phyloP scores from a whole-genome alignment of 2,329 filamentous ascomycete genomes.

The Gaeumannomyces tritici region DNA sequence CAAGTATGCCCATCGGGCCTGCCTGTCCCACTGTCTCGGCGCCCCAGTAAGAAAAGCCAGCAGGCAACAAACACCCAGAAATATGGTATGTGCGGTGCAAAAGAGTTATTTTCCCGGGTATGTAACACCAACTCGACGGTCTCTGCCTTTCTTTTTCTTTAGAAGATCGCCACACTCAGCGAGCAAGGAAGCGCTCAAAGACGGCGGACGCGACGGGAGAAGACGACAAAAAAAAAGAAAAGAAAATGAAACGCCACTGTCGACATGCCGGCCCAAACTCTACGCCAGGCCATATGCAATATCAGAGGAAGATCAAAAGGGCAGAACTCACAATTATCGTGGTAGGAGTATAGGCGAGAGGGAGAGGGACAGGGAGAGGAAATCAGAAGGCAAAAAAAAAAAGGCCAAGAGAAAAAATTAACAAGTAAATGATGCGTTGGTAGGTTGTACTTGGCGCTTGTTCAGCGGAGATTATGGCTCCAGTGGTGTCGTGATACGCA shows the following conservation, averaged over 20 bases:
- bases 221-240: not conserved
- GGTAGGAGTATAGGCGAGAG: not conserved
- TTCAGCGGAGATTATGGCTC: not conserved
- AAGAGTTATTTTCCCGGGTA: not conserved
- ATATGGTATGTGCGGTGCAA: not conserved
- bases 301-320: not conserved
- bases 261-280: not conserved
- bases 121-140: not conserved
- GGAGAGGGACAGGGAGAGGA: not conserved
- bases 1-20: not conserved
- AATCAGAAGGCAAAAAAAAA: not conserved
- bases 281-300: constrained; percentile 1
- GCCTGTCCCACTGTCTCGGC: not conserved
- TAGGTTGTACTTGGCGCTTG: not conserved
- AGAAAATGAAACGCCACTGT: not conserved
- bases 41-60: not conserved
- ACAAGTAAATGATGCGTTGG: not conserved
- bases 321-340: not conserved
- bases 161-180: not conserved
- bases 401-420: not conserved
- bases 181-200: not conserved
- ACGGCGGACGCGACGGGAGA: not conserved
- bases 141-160: not conserved
- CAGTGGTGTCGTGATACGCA: not conserved
- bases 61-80: not conserved